Base-by-base conservation (phyloP, 2,329 filamentous ascomycete species). In the Pyricularia sp. region DNA sequence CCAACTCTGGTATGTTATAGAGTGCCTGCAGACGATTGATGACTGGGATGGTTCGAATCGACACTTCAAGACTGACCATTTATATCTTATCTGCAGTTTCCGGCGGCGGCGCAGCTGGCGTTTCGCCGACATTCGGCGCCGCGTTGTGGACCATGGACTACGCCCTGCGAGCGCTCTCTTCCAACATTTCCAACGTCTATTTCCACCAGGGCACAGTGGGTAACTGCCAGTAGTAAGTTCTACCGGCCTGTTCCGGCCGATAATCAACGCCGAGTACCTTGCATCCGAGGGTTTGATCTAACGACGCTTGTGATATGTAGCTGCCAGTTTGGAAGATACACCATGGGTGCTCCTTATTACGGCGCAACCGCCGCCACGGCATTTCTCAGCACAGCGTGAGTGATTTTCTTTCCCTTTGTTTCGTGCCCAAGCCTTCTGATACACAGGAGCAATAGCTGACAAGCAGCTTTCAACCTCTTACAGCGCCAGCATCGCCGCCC, bases 121-220 rank as follows among this genome's bases (percentile, higher is more conserved):
- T 84, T 1, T 77, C 77, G 0, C 81, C 81, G 0, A 83, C 81
- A 0, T 84, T 82, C 69, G 83, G 83, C 12, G 82, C 82, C 3
- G 82, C 78, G 1, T 77, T 85, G 4, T 85, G 83, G 83, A 82
- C 82, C n/a, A 77, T 84, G 71, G 82, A 85, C 75, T 83, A 82
- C 73, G 72, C 76, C 72, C 71, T 80, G 3, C 77, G 77, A 5
- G 77, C 77, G 0, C 73, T 76, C 20, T 75, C 75, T 50, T 76
- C 73, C 72, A 78, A 78, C 70, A 77, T 81, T 50, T 77, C 78
- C 17, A 75, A 78, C n/a, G 75, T 75, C 0, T 85, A 84, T 71
- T 86, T 85, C 77, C 84, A 86, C 72, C 81, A 83, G 14, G 80
- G 83, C 17, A 86, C 84, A 0, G 79, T 86, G 10, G 83, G 82